Base-by-base conservation (phyloP, 2,329 filamentous ascomycete species). In the Diaporthe sp. region DNA sequence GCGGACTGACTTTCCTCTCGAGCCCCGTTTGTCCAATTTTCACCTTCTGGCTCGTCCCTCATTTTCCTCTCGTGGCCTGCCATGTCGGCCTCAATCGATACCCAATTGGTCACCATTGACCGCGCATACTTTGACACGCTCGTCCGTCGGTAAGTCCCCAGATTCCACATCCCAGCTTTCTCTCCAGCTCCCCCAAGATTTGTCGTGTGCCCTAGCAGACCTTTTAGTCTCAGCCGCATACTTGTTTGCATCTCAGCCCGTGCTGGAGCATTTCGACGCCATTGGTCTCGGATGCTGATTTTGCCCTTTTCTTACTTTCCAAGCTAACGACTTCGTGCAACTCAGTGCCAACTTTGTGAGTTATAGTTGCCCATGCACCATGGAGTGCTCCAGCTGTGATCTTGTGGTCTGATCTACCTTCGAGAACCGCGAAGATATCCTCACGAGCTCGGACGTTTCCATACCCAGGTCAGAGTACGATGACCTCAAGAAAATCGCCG, bases 381-480 rank as follows among this genome's bases (percentile, higher is more conserved):
- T 74, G 30, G 64, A 60, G 67, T 60, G 60, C 52, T 60, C 25
- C 64, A 35, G 52, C 15, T 71, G 45, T 68, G 69, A 71, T 54
- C 33, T 45, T 42, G 60, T 64, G 15, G 35, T 66, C 55, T 75
- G 28, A 76, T 69, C 72, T 75, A 55, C 60, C 28, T 19, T 47
- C 28, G 42, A 74, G 72, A 79, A 77, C 58, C 71, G 54, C 42
- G 73, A 76, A 38, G 77, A 82, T 71, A 81, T 86, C 72, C 80
- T 82, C 71, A 80, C 81, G 35, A 81, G 82, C 66, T 81, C 84
- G 71, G 78, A 83, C 22, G 84, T 93, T 61, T 88, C 86, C 73
- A 88, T 95, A 72, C 84, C 89, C 50, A 90, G 87, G 79, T 81
- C 83, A 67, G 91, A 95, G 79, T 90, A 95, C 82, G 87, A 92